These are phyloP conservation scores for Coemansia sp. DNA, from an alignment of 192 early-diverging fungal genomes.

Conservation along the genomic window DNA sequence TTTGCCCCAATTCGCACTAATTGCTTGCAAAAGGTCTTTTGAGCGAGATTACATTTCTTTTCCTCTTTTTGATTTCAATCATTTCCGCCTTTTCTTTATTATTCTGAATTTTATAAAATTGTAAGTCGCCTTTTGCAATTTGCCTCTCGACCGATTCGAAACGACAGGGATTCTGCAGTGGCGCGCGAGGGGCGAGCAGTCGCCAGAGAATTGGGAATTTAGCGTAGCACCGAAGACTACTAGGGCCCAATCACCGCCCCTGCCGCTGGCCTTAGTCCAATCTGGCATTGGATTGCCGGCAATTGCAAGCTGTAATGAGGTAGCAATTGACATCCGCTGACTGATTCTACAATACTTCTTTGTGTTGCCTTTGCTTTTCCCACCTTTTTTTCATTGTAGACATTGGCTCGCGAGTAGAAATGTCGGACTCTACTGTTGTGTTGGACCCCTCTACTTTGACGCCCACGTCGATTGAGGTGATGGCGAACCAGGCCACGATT, in stretches of 20 bases:
- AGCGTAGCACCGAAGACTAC: neutral
- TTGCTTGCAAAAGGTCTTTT: neutral
- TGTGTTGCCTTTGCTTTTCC: neutral
- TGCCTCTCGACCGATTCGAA: neutral
- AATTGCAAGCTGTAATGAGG: neutral
- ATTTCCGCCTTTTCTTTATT: neutral
- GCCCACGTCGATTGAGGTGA: slow-evolving; percentile 79
- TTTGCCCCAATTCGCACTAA: neutral
- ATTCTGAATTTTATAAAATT: neutral
- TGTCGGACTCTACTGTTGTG: slow-evolving; percentile 19
- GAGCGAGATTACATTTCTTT: neutral
- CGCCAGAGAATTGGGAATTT: neutral
- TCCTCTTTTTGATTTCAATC: neutral
- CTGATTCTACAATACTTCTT: neutral
- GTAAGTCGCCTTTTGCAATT: neutral
- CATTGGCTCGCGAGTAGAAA: slow-evolving; percentile 15
- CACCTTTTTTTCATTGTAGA: neutral
- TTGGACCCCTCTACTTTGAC: slow-evolving; percentile 41
- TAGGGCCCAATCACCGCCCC: neutral
- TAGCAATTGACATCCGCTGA: neutral
- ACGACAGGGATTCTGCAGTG: neutral
- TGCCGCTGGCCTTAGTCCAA: neutral
- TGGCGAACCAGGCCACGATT: slow-evolving; percentile 97
- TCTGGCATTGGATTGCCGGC: neutral
- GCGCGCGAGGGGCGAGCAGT: neutral